phyloP scores from a whole-genome alignment of 768 basidiomycete genomes.

The Trametes gibbosa region DNA sequence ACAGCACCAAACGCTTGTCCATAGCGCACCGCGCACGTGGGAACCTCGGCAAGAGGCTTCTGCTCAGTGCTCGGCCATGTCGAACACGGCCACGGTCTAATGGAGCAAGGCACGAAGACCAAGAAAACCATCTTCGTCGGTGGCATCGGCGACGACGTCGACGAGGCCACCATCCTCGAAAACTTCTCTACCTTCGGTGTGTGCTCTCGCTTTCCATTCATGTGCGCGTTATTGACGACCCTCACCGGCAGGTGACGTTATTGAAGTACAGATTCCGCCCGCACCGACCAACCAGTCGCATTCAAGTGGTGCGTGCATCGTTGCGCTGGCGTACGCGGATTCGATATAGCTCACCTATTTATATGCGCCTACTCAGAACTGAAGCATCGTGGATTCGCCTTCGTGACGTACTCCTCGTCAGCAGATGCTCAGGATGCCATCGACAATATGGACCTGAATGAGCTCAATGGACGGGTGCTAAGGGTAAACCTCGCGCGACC shows the following conservation, averaged over 20 bases:
- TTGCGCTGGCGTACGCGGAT: background rate
- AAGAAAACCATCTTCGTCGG: conserved; percentile 88
- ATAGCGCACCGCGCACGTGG: conserved; percentile 13
- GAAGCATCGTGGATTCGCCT: conserved; percentile 94
- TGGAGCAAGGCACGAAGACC: conserved; percentile 82
- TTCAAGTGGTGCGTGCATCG: conserved; percentile 48
- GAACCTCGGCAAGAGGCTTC: conserved; percentile 18
- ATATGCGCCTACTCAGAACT: conserved; percentile 42
- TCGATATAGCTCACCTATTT: conserved; percentile 12
- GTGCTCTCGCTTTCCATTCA: conserved; percentile 25
- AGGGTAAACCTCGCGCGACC: conserved; percentile 87
- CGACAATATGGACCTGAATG: conserved; percentile 98
- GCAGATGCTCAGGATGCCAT: conserved; percentile 94
- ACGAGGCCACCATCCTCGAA: conserved; percentile 74
- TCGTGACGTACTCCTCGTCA: conserved; percentile 79
- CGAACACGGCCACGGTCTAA: conserved; percentile 27
- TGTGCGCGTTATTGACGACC: conserved; percentile 1
- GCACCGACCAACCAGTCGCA: conserved; percentile 69
- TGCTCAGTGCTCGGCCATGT: conserved; percentile 15
- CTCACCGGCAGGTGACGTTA: conserved; percentile 72
- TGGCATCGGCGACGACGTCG: conserved; percentile 79
- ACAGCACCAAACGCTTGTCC: conserved; percentile 17
- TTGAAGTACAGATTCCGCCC: conserved; percentile 86
- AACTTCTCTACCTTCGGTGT: conserved; percentile 86
- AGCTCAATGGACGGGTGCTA: conserved; percentile 70